Base-by-base conservation (phyloP, 345 rosid genomes). In the Turnera subulata region DNA sequence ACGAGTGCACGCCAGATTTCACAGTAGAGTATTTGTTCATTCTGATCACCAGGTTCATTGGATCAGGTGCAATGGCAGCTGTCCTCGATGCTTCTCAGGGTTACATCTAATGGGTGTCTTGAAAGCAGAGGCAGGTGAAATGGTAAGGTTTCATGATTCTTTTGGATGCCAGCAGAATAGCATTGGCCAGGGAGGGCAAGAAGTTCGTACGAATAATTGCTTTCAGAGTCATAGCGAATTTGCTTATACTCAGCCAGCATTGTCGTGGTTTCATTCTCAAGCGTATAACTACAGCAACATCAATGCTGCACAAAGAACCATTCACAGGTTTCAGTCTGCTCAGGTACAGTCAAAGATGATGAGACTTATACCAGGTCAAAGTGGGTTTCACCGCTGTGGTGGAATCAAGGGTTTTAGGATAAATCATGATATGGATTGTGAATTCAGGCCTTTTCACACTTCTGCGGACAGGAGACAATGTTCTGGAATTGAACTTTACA, bases 371-470 rank as follows among this genome's bases (percentile, higher is more conserved):
- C 46, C 46, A 29, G 35, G 35, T 29, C 35, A 29, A 29, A 8
- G 8, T 29, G 35, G 35, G 8, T 29, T 29, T 4, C 35, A 29
- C 4, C 35, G 5, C 8, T 3, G 35, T 29, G 35, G 8, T 29
- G 35, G 35, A 29, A 29, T 3, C 5, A 29, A 29, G 35, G 35
- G 4, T 29, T 29, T 29, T 15, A 29, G 53, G 47, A 42, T 50
- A 32, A 45, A 26, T n/a, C 40, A 56, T 20, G 59, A 35, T 22
- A 50, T 46, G 33, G 33, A n/a, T 29, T 35, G 37, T 29, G 53
- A 50, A 38, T 21, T 50, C 44, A 19, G 14, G 24, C 51, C 53
- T 23, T n/a, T n/a, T n/a, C n/a, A n/a, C n/a, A n/a, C n/a, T n/a
- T n/a, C n/a, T n/a, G n/a, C n/a, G n/a, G n/a, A n/a, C n/a, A n/a